Evolutionary conservation across 1,284 basidiomycete species (phyloP), one percentile per base, ranked within the genome.

Genomic region (Uromyces viciae-fabae): DNA sequence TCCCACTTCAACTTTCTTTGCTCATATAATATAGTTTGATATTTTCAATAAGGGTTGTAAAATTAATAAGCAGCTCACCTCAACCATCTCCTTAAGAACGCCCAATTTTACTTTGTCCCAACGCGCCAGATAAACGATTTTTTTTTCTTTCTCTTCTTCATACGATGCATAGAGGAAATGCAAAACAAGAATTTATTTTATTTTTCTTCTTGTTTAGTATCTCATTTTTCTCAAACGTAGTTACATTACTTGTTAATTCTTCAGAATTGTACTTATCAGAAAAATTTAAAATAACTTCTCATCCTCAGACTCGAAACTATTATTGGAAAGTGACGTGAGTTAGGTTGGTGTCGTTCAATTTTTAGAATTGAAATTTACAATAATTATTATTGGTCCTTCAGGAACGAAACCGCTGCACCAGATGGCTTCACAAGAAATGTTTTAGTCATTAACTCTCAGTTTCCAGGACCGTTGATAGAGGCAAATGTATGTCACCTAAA

Each of bases 391-490:
- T 31, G 43, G 4, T 46, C 66, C 28, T 22, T 69, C 66, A 69
- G 66, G 49, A 69, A 69, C 49, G 66, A 69, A 31, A 69, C 66
- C 42, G 66, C 42, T 31, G 66, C 66, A 46, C 66, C 66, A 9
- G 66, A 69, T 25, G 66, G 66, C 66, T 69, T 69, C n/a, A 46
- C 52, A 42, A 66, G 76, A 58, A 78, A 78, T 69, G 40, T 78
- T 36, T 66, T 88, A 5, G 87, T 88, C 2, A 87, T 89, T 19
- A 89, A 89, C 72, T 88, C 87, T 4, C 85, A 86, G 76, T 88
- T 84, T 72, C 89, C 89, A 0, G 89, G 89, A 0, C 89, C 89
- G 0, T 86, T 88, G 9, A 87, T 89, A 76, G 87, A 89, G 40
- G 77, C 66, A 25, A 69, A 69, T 42, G 66, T 69, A 38, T 62